These are phyloP conservation scores for Theobroma cacao DNA, from an alignment of 345 rosid species.

Conservation along the genomic window DNA sequence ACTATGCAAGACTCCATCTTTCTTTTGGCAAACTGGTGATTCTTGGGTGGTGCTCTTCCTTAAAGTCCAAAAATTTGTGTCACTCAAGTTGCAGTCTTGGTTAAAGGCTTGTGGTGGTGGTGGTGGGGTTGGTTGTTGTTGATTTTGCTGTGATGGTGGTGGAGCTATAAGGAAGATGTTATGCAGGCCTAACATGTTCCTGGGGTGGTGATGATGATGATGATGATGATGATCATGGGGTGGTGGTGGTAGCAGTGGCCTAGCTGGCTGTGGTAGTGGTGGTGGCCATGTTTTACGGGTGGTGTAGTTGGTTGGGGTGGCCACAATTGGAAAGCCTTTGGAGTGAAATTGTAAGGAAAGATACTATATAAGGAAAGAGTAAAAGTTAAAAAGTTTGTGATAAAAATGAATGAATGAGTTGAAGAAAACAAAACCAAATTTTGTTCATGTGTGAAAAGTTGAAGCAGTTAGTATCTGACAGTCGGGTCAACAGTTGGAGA, in stretches of 20 bases:
- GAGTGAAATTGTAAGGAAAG: neutral
- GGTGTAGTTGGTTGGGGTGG: constrained; percentile 20
- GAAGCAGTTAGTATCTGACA: neutral
- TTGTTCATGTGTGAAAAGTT: neutral
- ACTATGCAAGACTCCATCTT: constrained; percentile 16
- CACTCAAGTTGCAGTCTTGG: constrained; percentile 10
- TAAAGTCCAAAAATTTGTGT: constrained; percentile 20
- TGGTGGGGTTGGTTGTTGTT: constrained; percentile 29
- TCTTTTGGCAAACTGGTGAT: constrained; percentile 8
- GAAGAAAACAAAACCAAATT: neutral
- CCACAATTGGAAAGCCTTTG: constrained; percentile 21
- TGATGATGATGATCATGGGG: constrained; percentile 1
- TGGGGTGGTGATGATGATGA: constrained; percentile 20
- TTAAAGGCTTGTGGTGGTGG: constrained; percentile 23
- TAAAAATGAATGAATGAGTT: neutral
- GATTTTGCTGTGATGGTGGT: constrained; percentile 28
- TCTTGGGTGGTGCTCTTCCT: constrained; percentile 24
- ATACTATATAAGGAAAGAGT: neutral
- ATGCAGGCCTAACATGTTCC: constrained; percentile 64
- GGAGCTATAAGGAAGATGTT: constrained; percentile 59
- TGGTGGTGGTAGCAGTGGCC: constrained; percentile 10
- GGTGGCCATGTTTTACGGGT: constrained; percentile 20
- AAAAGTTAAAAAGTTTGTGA: neutral
- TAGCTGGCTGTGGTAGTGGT: constrained; percentile 6
- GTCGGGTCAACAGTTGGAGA: neutral